Evolutionary conservation across 495 filamentous ascomycete species (phyloP).

Genomic region (Penicillium antarcticum): DNA sequence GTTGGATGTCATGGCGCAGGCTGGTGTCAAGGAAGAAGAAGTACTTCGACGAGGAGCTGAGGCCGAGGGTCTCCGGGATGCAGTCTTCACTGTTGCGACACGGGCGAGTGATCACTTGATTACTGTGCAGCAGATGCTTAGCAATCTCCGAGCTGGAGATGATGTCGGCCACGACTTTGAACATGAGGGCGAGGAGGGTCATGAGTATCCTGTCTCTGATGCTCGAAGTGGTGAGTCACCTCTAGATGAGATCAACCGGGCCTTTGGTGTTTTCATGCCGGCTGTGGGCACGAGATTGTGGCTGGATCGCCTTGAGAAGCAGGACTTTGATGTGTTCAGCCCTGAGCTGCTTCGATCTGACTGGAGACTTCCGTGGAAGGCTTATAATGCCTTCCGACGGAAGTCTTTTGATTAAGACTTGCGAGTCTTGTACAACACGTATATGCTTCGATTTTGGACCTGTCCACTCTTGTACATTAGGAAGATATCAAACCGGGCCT

Average conservation of each 20-base stretch:
- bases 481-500: neutral
- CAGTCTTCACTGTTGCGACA: slow-evolving; percentile 88
- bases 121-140: slow-evolving; percentile 87
- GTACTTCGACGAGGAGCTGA: slow-evolving; percentile 74
- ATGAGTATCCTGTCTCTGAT: slow-evolving; percentile 49
- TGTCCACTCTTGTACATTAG: neutral
- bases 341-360: slow-evolving; percentile 62
- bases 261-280: slow-evolving; percentile 77
- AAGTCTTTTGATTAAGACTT: slow-evolving; percentile 49
- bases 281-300: slow-evolving; percentile 75
- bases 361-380: slow-evolving; percentile 86
- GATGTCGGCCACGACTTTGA: slow-evolving; percentile 83
- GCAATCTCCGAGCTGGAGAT: slow-evolving; percentile 66
- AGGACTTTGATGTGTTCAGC: slow-evolving; percentile 79
- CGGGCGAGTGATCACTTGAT: slow-evolving; percentile 93
- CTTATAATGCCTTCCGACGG: slow-evolving; percentile 67
- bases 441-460: slow-evolving; percentile 16
- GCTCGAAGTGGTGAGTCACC: slow-evolving; percentile 39
- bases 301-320: slow-evolving; percentile 69
- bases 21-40: slow-evolving; percentile 79
- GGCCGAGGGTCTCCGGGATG: slow-evolving; percentile 78
- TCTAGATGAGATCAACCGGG: slow-evolving; percentile 56
- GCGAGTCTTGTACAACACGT: slow-evolving; percentile 18
- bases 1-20: slow-evolving; percentile 83
- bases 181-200: slow-evolving; percentile 74